These are phyloP conservation scores for Colletotrichum acutatum DNA, from an alignment of 2,329 filamentous ascomycete species.

Conservation along the genomic window DNA sequence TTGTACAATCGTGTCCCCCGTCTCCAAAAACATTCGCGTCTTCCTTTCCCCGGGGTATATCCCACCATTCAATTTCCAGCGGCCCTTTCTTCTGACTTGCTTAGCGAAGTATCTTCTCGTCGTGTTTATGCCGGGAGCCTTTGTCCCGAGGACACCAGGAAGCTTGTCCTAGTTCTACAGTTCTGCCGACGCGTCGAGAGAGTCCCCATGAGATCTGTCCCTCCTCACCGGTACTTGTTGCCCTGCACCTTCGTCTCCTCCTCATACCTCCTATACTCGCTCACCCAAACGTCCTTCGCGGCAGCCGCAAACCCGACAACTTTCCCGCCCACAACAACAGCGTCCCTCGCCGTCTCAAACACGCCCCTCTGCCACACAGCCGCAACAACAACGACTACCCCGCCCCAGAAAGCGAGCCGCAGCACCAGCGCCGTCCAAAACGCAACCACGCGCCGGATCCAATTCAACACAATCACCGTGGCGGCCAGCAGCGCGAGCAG, in stretches of 20 bases:
- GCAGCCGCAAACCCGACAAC: constrained; percentile 58
- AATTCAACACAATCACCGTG: constrained; percentile 74
- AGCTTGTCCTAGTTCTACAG: too few species aligned
- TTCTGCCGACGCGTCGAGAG: too few species aligned
- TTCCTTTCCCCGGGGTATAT: constrained; percentile 16
- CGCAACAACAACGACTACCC: constrained; percentile 63
- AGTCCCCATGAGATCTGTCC: not conserved
- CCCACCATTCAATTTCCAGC: not conserved
- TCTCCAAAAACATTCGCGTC: not conserved
- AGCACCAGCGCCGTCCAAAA: constrained; percentile 80
- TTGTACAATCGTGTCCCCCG: not conserved
- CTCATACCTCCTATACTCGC: constrained; percentile 69
- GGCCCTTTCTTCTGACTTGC: too few species aligned
- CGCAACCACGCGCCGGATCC: constrained; percentile 77
- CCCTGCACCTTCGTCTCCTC: constrained; percentile 51
- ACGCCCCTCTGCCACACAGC: constrained; percentile 74
- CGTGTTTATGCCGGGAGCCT: not conserved
- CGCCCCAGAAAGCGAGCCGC: constrained; percentile 72
- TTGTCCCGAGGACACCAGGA: too few species aligned
- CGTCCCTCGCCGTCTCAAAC: constrained; percentile 72
- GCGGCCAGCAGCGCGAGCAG: constrained; percentile 67
- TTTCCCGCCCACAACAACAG: constrained; percentile 54
- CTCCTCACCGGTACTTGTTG: constrained; percentile 15
- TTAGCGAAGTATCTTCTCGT: not conserved
- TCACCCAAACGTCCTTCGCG: constrained; percentile 64